Percentiles rank a stretch among this genome's conserved stretches.
Conservation (phyloP, 2,329 filamentous ascomycete species). For the Metarhizium robertsii region DNA sequence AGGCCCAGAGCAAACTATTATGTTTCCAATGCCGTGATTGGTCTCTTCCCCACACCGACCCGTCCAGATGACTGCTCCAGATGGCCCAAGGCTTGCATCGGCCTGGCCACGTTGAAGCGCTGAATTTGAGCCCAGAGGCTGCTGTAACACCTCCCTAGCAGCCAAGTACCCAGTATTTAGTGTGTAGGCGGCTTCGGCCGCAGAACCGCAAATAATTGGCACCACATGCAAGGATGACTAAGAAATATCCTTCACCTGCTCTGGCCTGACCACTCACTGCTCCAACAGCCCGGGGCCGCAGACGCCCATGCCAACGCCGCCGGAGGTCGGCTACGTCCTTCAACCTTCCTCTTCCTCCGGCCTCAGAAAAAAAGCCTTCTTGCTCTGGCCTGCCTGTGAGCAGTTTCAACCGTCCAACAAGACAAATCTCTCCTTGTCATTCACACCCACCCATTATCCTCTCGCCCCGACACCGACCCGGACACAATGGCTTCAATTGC, state of each 20-base stretch:
- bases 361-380: background rate
- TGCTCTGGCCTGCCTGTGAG: background rate
- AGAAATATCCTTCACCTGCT: background rate
- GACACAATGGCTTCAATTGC: constrained; percentile 52
- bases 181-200: too few relatives aligned
- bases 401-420: background rate
- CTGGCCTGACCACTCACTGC: background rate
- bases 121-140: too few relatives aligned
- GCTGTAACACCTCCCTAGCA: too few relatives aligned
- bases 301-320: background rate
- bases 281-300: background rate
- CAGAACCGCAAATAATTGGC: too few relatives aligned
- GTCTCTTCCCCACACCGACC: background rate
- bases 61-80: background rate
- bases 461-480: background rate
- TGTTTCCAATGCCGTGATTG: constrained; percentile 4
- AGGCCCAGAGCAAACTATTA: background rate
- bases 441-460: background rate
- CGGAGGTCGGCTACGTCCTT: background rate
- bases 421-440: background rate
- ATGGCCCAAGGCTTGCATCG: too few relatives aligned
- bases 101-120: background rate
- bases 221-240: background rate
- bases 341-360: background rate
- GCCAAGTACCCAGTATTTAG: too few relatives aligned